These are phyloP conservation scores for Tuber microsphaerosporum DNA, from an alignment of 495 filamentous ascomycete genomes.

Conservation along the genomic window DNA sequence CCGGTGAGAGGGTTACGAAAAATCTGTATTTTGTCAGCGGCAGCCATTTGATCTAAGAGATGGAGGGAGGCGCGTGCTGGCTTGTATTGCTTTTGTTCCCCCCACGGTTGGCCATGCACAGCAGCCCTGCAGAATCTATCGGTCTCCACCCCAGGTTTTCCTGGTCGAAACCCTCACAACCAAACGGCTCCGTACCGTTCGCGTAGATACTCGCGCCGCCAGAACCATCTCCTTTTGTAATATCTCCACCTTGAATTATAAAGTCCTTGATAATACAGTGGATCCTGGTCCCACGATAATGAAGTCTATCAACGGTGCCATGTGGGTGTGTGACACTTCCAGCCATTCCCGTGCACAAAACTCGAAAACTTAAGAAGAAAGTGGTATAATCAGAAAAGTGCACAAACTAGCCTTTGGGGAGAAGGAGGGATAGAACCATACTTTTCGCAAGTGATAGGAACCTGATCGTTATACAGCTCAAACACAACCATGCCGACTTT, in stretches of 20 bases:
- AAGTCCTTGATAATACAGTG: slow-evolving; percentile 48
- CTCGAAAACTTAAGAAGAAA: slow-evolving; percentile 48
- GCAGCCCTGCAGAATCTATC: slow-evolving; percentile 44
- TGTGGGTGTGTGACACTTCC: slow-evolving; percentile 44
- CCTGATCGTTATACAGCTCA: slow-evolving; percentile 47
- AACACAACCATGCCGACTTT: slow-evolving; percentile 45
- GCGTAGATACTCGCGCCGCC: slow-evolving; percentile 44
- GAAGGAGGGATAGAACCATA: slow-evolving; percentile 46
- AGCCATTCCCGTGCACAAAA: slow-evolving; percentile 37
- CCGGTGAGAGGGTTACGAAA: slow-evolving; percentile 47
- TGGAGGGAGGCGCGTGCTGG: slow-evolving; percentile 38
- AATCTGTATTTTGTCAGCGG: slow-evolving; percentile 39
- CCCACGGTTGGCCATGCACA: slow-evolving; percentile 48
- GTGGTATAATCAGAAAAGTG: slow-evolving; percentile 17
- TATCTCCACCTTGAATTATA: slow-evolving; percentile 48
- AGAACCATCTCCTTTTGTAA: slow-evolving; percentile 45
- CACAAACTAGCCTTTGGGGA: slow-evolving; percentile 5
- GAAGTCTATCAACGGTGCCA: slow-evolving; percentile 56
- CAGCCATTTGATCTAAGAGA: background rate
- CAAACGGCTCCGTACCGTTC: slow-evolving; percentile 41
- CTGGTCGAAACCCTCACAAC: slow-evolving; percentile 54
- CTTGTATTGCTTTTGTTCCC: slow-evolving; percentile 44
- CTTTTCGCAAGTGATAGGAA: slow-evolving; percentile 50
- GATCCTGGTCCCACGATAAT: slow-evolving; percentile 43
- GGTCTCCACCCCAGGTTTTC: slow-evolving; percentile 47